A percentile compares a stretch with the other conserved stretches of the same genome.
Evolutionary conservation across 2,329 filamentous ascomycete species (phyloP).

Genomic region (Paraphoma chrysanthemicola): DNA sequence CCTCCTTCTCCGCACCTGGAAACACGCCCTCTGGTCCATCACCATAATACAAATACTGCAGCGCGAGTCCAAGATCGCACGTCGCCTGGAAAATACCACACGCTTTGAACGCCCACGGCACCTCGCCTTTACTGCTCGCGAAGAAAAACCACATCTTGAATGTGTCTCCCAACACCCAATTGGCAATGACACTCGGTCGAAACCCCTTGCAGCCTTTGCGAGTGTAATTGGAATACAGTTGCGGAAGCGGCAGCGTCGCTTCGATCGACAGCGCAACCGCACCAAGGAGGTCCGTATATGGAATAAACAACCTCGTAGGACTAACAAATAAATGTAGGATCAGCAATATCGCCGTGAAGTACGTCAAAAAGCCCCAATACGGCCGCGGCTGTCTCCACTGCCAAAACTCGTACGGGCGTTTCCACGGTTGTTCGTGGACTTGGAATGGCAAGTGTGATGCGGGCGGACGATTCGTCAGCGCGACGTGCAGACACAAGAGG

Average conservation of each 20-base stretch:
- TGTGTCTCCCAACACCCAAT: slow-evolving; percentile 79
- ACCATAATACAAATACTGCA: slow-evolving; percentile 62
- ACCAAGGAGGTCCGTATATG: slow-evolving; percentile 73
- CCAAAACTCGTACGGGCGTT: slow-evolving; percentile 80
- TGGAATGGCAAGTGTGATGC: slow-evolving; percentile 65
- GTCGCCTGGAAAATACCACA: slow-evolving; percentile 82
- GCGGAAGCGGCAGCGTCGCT: slow-evolving; percentile 80
- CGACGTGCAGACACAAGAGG: slow-evolving; percentile 65
- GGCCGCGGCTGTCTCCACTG: slow-evolving; percentile 77
- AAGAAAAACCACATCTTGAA: slow-evolving; percentile 85
- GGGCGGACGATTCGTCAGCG: slow-evolving; percentile 62
- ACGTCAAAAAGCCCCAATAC: slow-evolving; percentile 81
- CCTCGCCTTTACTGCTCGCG: slow-evolving; percentile 71
- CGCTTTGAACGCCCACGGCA: slow-evolving; percentile 81
- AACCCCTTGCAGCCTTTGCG: slow-evolving; percentile 78
- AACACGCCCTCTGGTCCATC: slow-evolving; percentile 17
- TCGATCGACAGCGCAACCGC: slow-evolving; percentile 80
- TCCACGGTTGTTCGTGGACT: slow-evolving; percentile 46
- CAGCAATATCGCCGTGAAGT: slow-evolving; percentile 68
- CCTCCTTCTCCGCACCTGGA: slow-evolving; percentile 25
- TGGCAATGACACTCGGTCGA: slow-evolving; percentile 74
- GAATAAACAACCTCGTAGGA: slow-evolving; percentile 63
- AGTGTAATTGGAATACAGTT: slow-evolving; percentile 74
- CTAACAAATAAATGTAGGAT: slow-evolving; percentile 72
- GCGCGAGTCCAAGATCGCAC: slow-evolving; percentile 76